Conservation (phyloP, 1,139 yeast species). For the Saccharomyces hybrid region DNA sequence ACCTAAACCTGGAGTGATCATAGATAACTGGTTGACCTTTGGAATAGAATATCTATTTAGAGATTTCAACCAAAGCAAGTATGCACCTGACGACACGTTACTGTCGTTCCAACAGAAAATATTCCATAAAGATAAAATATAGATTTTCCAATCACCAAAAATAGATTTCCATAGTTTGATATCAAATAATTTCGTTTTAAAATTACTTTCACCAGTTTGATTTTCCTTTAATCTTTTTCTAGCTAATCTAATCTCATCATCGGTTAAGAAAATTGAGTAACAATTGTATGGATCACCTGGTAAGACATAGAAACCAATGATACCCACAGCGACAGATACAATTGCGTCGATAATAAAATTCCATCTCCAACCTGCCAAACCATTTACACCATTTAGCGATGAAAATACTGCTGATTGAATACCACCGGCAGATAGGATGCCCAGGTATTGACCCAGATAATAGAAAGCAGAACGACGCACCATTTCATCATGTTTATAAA, state of each 20-base stretch:
- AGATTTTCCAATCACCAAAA: conserved; percentile 49
- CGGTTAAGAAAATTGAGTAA: conserved; percentile 46
- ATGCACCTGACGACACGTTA: conserved; percentile 45
- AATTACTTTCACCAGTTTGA: conserved; percentile 28
- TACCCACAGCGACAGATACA: conserved; percentile 51
- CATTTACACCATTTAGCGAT: conserved; percentile 39
- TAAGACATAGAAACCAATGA: conserved; percentile 51
- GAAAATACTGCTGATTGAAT: conserved; percentile 54
- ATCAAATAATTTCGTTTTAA: conserved; percentile 31
- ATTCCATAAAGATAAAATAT: conserved; percentile 45
- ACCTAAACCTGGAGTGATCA: conserved; percentile 47
- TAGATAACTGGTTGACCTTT: conserved; percentile 37
- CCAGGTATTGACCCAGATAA: conserved; percentile 53
- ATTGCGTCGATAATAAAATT: conserved; percentile 61
- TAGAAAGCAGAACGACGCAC: conserved; percentile 54
- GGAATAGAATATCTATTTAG: conserved; percentile 35
- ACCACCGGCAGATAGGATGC: conserved; percentile 55
- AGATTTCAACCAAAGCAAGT: conserved; percentile 47
- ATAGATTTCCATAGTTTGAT: conserved; percentile 42
- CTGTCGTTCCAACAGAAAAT: conserved; percentile 58
- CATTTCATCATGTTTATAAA: conserved; percentile 54
- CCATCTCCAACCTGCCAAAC: conserved; percentile 66
- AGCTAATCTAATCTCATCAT: conserved; percentile 52
- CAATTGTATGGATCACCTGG: conserved; percentile 67
- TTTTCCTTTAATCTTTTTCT: conserved; percentile 43